phyloP scores from a whole-genome alignment of 345 rosid species.

The Bretschneidera sinensis region DNA sequence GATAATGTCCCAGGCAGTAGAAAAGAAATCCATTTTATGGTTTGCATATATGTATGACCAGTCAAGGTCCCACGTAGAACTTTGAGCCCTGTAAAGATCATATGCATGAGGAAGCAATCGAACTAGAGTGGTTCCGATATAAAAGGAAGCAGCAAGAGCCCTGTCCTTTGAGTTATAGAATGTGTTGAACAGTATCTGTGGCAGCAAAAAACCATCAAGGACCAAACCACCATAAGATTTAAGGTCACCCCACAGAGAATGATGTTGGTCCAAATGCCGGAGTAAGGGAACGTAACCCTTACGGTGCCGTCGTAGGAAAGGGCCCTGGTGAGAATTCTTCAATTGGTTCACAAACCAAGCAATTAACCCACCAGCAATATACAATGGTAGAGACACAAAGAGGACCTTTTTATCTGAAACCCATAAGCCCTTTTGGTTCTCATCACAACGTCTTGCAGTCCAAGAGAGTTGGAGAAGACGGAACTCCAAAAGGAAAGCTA shows the following conservation, averaged over 20 bases:
- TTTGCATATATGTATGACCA: conserved; percentile 70
- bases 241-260: conserved; percentile 51
- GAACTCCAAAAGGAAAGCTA: conserved; percentile 79
- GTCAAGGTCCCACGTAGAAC: conserved; percentile 47
- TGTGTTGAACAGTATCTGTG: conserved; percentile 73
- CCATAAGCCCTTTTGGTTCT: conserved; percentile 40
- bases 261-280: conserved; percentile 30
- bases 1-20: conserved; percentile 77
- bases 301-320: conserved; percentile 18
- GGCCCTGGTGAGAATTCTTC: conserved; percentile 26
- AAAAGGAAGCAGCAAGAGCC: conserved; percentile 53
- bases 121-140: conserved; percentile 54
- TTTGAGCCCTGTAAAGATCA: conserved; percentile 73
- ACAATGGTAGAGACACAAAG: conserved; percentile 50
- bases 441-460: conserved; percentile 49
- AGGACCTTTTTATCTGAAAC: conserved; percentile 61
- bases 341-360: conserved; percentile 52
- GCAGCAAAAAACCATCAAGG: conserved; percentile 73
- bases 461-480: conserved; percentile 74
- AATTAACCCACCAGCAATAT: conserved; percentile 55
- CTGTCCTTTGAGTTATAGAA: conserved; percentile 37
- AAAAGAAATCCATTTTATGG: conserved; percentile 69
- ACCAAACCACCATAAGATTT: conserved; percentile 78
- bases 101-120: conserved; percentile 80
- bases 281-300: not conserved